Base-by-base conservation (phyloP, 768 basidiomycete genomes). In the Crepidotus variabilis region DNA sequence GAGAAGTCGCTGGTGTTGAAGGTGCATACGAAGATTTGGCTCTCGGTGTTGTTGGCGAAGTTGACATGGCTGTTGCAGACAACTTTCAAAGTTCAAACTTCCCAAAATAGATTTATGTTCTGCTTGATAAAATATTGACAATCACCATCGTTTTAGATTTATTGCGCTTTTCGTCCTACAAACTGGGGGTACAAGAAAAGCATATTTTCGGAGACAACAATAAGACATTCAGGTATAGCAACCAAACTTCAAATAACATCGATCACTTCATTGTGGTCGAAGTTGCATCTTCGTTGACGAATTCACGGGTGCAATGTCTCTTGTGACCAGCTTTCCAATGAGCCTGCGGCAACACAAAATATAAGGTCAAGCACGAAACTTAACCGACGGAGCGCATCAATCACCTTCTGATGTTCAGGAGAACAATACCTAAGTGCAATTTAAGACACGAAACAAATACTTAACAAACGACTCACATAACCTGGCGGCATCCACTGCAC, bases 1-100 rank as follows among this genome's bases (percentile, higher is more conserved):
- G 83, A 5, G 81, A 61, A 5, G 81, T 75, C 45, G 83, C 80
- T 35, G 87, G 86, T 13, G 88, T 88, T 16, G 78, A 75, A 35
- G 79, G 72, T 43, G 61, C 62, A 52, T 71, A 68, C 14, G 72
- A 60, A 13, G 70, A 60, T 61, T 74, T 76, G 13, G 69, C 64
- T 45, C 74, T 69, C 18, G 79, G 78, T 33, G 78, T 80, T 23
- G 68, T 61, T 46, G 78, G 76, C 16, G 71, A 58, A 22, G 68
- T 67, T 18, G 73, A 71, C 72, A 75, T 73, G 2, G 32, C 11
- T 24, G 32, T 46, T 47, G 20, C 46, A 18, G 39, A 43, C 39
- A 43, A 43, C 18, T 14, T 16, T 43, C n/a, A n/a, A n/a, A n/a
- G n/a, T n/a, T 14, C 14, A 16, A 20, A 16, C 39, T 16, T 8